A percentile compares a stretch with the other conserved stretches of the same genome.
Conservation (phyloP, 352 stramenopile species). For the Phytophthora niederhauseri region DNA sequence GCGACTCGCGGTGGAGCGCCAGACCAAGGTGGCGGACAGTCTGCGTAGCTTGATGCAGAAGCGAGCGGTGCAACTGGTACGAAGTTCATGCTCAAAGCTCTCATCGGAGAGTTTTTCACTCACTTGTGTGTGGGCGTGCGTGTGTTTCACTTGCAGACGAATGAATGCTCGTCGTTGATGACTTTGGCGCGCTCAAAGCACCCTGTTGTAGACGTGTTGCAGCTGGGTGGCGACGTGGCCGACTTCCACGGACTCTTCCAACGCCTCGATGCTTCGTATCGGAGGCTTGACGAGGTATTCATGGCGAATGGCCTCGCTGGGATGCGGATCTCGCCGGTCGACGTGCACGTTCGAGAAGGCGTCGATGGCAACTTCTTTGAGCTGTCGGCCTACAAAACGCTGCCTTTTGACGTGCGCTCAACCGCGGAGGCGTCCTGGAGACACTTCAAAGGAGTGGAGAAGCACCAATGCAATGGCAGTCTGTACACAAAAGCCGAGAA, state of each 20-base stretch:
- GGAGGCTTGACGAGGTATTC: slow-evolving; percentile 23
- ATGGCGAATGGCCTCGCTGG: slow-evolving; percentile 23
- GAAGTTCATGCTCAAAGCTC: background rate
- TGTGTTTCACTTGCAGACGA: slow-evolving; percentile 2
- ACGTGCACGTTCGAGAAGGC: slow-evolving; percentile 26
- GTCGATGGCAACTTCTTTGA: slow-evolving; percentile 27
- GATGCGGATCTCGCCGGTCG: slow-evolving; percentile 16
- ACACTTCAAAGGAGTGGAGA: slow-evolving; percentile 31
- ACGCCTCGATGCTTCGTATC: slow-evolving; percentile 17
- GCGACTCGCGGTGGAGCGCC: slow-evolving; percentile 41
- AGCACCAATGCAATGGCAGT: slow-evolving; percentile 26
- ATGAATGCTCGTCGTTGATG: slow-evolving; percentile 21
- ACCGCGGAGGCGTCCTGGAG: slow-evolving; percentile 21
- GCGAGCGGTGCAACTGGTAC: slow-evolving; percentile 15
- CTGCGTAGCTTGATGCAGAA: slow-evolving; percentile 43
- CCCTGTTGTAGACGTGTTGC: slow-evolving; percentile 7
- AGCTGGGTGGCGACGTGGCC: slow-evolving; percentile 10
- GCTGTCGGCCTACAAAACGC: slow-evolving; percentile 26
- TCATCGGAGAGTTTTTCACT: background rate
- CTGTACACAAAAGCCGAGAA: slow-evolving; percentile 30
- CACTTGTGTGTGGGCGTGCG: background rate
- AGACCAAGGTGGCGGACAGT: slow-evolving; percentile 40
- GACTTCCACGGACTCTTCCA: slow-evolving; percentile 28
- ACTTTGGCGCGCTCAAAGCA: background rate
- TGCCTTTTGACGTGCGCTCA: slow-evolving; percentile 21